Evolutionary conservation across 1,284 basidiomycete species (phyloP), one percentile per base, ranked within the genome.

Genomic region (Erythrobasidium hasegawianum): DNA sequence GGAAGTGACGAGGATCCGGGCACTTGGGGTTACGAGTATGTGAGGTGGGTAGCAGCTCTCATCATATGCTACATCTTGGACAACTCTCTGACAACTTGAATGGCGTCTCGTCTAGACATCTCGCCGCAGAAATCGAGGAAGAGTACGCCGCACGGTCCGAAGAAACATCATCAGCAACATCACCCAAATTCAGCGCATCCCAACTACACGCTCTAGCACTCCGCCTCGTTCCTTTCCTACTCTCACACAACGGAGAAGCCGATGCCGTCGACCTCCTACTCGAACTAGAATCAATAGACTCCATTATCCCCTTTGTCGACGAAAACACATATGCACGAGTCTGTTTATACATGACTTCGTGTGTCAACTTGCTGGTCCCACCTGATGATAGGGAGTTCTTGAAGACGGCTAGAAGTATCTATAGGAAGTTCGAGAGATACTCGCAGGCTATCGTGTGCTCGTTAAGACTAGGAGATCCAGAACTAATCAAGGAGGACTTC

Each of bases 21-120:
- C 27, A 84, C 87, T 27, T 99, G 96, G 96, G 96, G 96, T 9
- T 94, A 99, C 78, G 96, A 99, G 81, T 98, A 99, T 76, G 91
- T 98, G 69, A 87, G 95, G 70, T 69, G 24, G 11, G 33, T 33
- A 55, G 59, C 40, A 29, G n/a, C 26, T 9, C 11, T 11, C 11
- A 4, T 33, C 33, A 33, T 33, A 33, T 33, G 11, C 33, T 33
- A 33, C n/a, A n/a, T n/a, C n/a, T n/a, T n/a, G n/a, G n/a, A n/a
- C n/a, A n/a, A n/a, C n/a, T n/a, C n/a, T n/a, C n/a, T n/a, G n/a
- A n/a, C n/a, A n/a, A n/a, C n/a, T n/a, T n/a, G n/a, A n/a, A n/a
- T n/a, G n/a, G n/a, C n/a, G n/a, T n/a, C n/a, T n/a, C n/a, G n/a
- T 47, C 29, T 43, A 70, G 70, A 53, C 96, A 99, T 77, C 84